Percentiles rank a stretch among this genome's conserved stretches.
phyloP scores from a whole-genome alignment of 2,329 filamentous ascomycete species.

The Fonsecaea nubica region DNA sequence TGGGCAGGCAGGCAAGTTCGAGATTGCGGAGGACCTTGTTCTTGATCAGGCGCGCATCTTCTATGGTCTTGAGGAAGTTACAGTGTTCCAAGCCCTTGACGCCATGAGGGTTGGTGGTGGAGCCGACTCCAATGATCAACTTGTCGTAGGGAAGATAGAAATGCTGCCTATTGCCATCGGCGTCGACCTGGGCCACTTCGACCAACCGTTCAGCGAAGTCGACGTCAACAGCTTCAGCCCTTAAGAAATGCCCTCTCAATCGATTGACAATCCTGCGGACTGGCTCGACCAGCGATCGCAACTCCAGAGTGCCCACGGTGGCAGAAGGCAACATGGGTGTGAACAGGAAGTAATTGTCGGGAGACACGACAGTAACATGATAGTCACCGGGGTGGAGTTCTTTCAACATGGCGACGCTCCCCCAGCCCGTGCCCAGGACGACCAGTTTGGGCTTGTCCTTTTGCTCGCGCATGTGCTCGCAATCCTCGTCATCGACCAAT shows the following conservation, averaged over 20 bases:
- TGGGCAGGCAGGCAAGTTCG: constrained; percentile 89
- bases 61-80: constrained; percentile 93
- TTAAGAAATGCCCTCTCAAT: constrained; percentile 86
- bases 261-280: constrained; percentile 81
- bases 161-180: constrained; percentile 72
- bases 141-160: constrained; percentile 99
- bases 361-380: constrained; percentile 92
- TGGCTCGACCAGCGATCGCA: constrained; percentile 90
- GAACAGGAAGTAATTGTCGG: constrained; percentile 96
- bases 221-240: constrained; percentile 83
- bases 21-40: constrained; percentile 89
- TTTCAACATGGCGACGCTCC: constrained; percentile 89
- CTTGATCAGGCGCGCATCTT: constrained; percentile 86
- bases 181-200: constrained; percentile 77
- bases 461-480: constrained; percentile 68
- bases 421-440: constrained; percentile 93
- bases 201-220: constrained; percentile 91
- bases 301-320: constrained; percentile 91
- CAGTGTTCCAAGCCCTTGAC: constrained; percentile 94
- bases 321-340: constrained; percentile 97
- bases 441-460: constrained; percentile 93
- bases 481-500: constrained; percentile 87
- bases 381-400: constrained; percentile 89
- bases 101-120: constrained; percentile 90
- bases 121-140: constrained; percentile 87